Evolutionary conservation across 208 protist species (phyloP).

Genomic region (Trypanosoma grayi): DNA sequence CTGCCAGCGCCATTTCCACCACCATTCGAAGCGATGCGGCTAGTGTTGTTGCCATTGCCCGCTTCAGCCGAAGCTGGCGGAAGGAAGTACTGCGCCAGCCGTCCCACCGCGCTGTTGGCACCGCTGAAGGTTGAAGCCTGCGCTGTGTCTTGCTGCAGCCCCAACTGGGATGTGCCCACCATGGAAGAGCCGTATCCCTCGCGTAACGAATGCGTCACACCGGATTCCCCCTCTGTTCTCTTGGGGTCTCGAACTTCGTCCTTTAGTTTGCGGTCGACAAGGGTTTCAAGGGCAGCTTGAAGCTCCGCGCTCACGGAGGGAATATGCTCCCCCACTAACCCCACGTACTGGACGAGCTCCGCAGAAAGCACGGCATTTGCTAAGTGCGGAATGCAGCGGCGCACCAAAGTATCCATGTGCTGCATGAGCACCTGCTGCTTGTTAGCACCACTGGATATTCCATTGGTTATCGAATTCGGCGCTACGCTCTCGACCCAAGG

Average conservation of each 20-base stretch:
- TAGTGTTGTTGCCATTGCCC: not conserved
- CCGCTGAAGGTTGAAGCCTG: constrained; percentile 23
- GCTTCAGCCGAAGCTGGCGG: not conserved
- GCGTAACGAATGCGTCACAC: not conserved
- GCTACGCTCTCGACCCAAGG: not conserved
- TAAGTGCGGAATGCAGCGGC: constrained; percentile 69
- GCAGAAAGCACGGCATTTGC: constrained; percentile 56
- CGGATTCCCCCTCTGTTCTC: not conserved
- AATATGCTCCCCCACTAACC: constrained; percentile 45
- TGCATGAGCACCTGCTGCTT: constrained; percentile 18
- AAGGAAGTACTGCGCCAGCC: constrained; percentile 30
- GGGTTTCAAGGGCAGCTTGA: constrained; percentile 55
- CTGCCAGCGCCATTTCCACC: constrained; percentile 1
- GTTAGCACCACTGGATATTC: not conserved
- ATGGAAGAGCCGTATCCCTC: not conserved
- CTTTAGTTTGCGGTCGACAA: constrained; percentile 75
- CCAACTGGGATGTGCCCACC: not conserved
- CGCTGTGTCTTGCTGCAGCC: constrained; percentile 3
- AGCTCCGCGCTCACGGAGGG: constrained; percentile 50
- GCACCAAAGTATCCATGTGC: constrained; percentile 60
- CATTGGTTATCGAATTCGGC: not conserved
- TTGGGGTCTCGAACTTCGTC: constrained; percentile 23
- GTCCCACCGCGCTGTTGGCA: constrained; percentile 21
- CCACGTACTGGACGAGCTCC: constrained; percentile 57
- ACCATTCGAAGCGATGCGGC: not conserved